Evolutionary conservation across 371 early-diverging fungal genomes (phyloP).

Genomic region (Mortierella sp.): DNA sequence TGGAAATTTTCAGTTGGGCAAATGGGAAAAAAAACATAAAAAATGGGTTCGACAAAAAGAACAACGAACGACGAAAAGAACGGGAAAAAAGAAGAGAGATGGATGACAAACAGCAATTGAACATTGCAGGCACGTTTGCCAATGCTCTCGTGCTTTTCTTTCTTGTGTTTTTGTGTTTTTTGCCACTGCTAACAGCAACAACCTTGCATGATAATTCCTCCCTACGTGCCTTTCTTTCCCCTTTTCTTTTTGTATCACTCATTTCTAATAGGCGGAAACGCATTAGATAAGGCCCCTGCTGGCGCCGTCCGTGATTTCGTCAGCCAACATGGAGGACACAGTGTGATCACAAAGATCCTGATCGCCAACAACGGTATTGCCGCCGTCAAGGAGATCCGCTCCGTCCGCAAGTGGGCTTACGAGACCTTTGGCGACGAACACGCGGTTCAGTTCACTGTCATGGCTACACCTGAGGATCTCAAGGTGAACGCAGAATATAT

Average conservation of each 20-base stretch:
- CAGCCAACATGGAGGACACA: slow-evolving; percentile 85
- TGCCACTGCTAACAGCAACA: neutral
- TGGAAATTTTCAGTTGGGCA: neutral
- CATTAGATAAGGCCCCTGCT: slow-evolving; percentile 67
- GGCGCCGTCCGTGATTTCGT: slow-evolving; percentile 82
- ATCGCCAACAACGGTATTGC: slow-evolving; percentile 99
- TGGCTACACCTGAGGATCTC: slow-evolving; percentile 99
- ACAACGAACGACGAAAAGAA: neutral
- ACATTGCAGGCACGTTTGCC: neutral
- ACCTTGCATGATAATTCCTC: neutral
- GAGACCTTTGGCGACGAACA: slow-evolving; percentile 97
- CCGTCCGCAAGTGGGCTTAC: slow-evolving; percentile 98
- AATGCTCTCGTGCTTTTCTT: neutral
- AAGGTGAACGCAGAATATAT: slow-evolving; percentile 98
- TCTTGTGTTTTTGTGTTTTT: neutral
- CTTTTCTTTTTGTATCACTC: neutral
- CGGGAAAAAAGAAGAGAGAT: neutral
- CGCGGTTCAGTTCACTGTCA: slow-evolving; percentile 96
- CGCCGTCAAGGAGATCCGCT: slow-evolving; percentile 99
- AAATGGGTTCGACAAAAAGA: neutral
- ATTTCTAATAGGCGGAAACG: slow-evolving; percentile 68
- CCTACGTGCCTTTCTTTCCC: neutral
- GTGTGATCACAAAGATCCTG: slow-evolving; percentile 90
- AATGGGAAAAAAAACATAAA: neutral
- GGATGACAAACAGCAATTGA: slow-evolving; percentile 11